Percentiles rank a stretch among this genome's conserved stretches.
phyloP scores from a whole-genome alignment of 805 yeast species.

The Wickerhamiella hasegawae region DNA sequence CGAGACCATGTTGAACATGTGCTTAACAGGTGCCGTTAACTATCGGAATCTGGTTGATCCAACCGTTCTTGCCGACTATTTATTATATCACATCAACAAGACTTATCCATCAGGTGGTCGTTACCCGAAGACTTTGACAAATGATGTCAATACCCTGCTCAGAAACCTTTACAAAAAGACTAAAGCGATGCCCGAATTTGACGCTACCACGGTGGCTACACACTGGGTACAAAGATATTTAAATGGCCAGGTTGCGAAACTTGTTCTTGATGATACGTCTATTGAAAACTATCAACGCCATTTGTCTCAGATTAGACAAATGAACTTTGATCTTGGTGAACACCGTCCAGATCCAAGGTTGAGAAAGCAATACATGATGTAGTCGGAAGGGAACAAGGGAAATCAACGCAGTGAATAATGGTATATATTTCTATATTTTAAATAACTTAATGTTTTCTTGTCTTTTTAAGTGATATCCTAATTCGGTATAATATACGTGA shows the following conservation, averaged over 20 bases:
- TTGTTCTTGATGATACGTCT: constrained; percentile 4
- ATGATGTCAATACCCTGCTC: constrained; percentile 11
- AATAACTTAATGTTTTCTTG: too few relatives aligned
- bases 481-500: too few relatives aligned
- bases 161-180: constrained; percentile 5
- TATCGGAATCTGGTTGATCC: constrained; percentile 54
- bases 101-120: constrained; percentile 11
- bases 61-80: constrained; percentile 69
- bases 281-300: too few relatives aligned
- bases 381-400: too few relatives aligned
- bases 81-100: constrained; percentile 52
- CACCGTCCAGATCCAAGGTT: too few relatives aligned
- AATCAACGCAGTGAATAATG: too few relatives aligned
- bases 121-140: constrained; percentile 13
- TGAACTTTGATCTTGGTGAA: too few relatives aligned
- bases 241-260: constrained; percentile 2
- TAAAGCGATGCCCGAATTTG: not conserved
- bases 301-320: too few relatives aligned
- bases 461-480: too few relatives aligned
- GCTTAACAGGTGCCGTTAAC: constrained; percentile 62
- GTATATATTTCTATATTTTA: too few relatives aligned
- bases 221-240: constrained; percentile 4
- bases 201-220: too few relatives aligned
- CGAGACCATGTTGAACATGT: constrained; percentile 58
- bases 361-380: too few relatives aligned